These are phyloP conservation scores for Salvia miltiorrhiza DNA, from an alignment of 257 asterid species.

Conservation along the genomic window DNA sequence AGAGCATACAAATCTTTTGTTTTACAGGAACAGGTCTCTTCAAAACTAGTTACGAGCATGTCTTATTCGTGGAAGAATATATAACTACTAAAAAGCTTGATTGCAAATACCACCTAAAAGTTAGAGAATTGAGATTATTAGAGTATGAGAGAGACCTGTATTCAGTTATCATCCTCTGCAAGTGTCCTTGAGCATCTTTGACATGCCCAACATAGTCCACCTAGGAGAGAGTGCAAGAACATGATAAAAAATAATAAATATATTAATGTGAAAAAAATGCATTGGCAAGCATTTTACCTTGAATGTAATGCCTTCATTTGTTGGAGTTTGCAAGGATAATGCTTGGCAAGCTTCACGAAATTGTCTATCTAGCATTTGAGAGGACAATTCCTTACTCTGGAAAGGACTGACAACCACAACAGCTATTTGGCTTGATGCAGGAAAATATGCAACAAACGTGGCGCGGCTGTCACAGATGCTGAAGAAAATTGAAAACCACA, in stretches of 20 bases:
- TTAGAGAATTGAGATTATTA: constrained; percentile 20
- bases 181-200: constrained; percentile 79
- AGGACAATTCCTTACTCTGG: constrained; percentile 82
- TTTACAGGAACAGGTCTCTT: constrained; percentile 6
- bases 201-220: constrained; percentile 71
- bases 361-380: constrained; percentile 84
- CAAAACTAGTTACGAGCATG: constrained; percentile 1
- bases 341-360: constrained; percentile 82
- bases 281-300: constrained; percentile 49
- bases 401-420: constrained; percentile 89
- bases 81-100: constrained; percentile 11
- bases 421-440: constrained; percentile 63
- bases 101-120: constrained; percentile 4
- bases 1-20: constrained; percentile 1
- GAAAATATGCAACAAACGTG: constrained; percentile 75
- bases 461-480: constrained; percentile 90
- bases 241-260: constrained; percentile 16
- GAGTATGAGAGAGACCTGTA: constrained; percentile 52
- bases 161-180: constrained; percentile 70
- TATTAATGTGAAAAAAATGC: constrained; percentile 7
- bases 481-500: constrained; percentile 31
- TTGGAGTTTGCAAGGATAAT: constrained; percentile 45
- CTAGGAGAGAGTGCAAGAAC: constrained; percentile 36
- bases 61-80: constrained; percentile 13
- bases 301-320: constrained; percentile 49